Conservation (phyloP, 768 basidiomycete species). For the Galerina sulciceps region DNA sequence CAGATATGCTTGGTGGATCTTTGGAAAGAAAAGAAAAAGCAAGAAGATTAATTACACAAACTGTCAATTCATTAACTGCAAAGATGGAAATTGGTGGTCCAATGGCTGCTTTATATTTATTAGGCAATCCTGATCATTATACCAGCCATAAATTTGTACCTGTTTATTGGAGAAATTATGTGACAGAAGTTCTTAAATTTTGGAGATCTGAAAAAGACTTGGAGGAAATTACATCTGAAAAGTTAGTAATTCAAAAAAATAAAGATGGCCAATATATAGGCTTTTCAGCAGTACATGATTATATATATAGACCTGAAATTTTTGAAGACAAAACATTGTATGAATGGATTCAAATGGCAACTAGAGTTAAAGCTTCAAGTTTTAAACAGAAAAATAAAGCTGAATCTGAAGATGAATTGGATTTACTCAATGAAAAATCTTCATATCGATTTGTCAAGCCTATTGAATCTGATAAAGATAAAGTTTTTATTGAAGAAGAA, state of each 20-base stretch:
- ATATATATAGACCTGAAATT: slow-evolving; percentile 30
- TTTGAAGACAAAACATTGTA: slow-evolving; percentile 22
- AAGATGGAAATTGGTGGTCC: slow-evolving; percentile 37
- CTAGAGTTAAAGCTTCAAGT: background rate
- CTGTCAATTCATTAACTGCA: slow-evolving; percentile 29
- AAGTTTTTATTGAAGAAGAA: background rate
- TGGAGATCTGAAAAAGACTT: background rate
- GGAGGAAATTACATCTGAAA: slow-evolving; percentile 10
- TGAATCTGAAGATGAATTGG: no score
- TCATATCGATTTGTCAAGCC: no score
- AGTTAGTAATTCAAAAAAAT: slow-evolving; percentile 19
- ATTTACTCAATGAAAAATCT: no score
- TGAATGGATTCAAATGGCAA: slow-evolving; percentile 25
- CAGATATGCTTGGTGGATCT: slow-evolving; percentile 20
- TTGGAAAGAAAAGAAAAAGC: slow-evolving; percentile 11
- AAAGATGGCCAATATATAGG: slow-evolving; percentile 19
- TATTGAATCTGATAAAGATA: background rate
- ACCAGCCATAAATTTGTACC: slow-evolving; percentile 29
- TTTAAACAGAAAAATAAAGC: background rate
- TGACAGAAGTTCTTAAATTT: background rate
- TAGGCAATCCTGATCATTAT: slow-evolving; percentile 38
- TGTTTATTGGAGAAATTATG: slow-evolving; percentile 31
- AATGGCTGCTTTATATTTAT: slow-evolving; percentile 32
- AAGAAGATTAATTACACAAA: slow-evolving; percentile 10
- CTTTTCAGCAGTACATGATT: slow-evolving; percentile 22